Percentiles rank a stretch among this genome's conserved stretches.
Evolutionary conservation across 1,139 yeast genomes (phyloP).

Genomic region (Hansenula anomala): DNA sequence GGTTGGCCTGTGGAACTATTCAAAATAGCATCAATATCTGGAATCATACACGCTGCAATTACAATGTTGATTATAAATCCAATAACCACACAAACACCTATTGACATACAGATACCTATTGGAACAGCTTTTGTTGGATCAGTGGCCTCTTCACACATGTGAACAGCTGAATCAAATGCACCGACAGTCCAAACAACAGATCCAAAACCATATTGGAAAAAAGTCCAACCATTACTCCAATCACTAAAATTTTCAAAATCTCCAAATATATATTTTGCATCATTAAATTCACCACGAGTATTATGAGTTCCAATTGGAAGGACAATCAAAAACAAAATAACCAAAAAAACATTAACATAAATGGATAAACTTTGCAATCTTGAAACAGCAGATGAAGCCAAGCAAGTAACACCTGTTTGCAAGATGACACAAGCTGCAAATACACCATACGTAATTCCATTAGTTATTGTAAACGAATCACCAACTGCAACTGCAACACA

Average conservation of each 20-base stretch:
- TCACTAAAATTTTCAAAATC: neutral
- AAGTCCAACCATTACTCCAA: neutral
- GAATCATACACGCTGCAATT: neutral
- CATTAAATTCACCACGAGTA: neutral
- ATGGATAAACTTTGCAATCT: neutral
- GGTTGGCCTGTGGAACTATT: neutral
- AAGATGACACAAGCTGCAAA: neutral
- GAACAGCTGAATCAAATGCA: neutral
- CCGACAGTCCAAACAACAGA: neutral
- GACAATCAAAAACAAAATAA: neutral
- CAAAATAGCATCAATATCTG: neutral
- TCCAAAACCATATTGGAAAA: neutral
- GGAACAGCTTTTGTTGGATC: neutral
- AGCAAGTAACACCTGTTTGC: neutral
- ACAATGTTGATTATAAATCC: neutral
- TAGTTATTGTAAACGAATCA: neutral
- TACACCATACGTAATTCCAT: neutral
- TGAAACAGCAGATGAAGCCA: neutral
- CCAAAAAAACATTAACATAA: neutral
- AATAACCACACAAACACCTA: neutral
- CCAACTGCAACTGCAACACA: neutral
- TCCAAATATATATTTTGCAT: neutral
- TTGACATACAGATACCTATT: neutral
- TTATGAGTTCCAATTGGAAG: neutral
- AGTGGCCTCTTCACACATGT: neutral